Evolutionary conservation across 2,329 filamentous ascomycete genomes (phyloP).

Genomic region (Ophiobolus disseminans): DNA sequence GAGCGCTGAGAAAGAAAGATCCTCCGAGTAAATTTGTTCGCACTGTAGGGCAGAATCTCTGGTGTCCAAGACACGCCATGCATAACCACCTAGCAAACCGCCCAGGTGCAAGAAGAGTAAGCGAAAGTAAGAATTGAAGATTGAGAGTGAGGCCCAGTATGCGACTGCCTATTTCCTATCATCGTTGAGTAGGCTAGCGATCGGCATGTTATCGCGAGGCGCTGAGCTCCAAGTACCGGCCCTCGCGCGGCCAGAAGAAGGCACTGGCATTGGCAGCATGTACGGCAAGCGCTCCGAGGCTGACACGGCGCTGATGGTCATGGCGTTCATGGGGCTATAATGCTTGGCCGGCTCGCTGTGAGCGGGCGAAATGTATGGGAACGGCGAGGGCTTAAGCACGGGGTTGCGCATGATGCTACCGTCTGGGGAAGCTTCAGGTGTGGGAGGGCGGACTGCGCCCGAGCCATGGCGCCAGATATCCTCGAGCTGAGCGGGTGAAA

Average conservation of each 20-base stretch:
- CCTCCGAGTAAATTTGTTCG: background rate
- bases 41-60: no score
- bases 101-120: slow-evolving; percentile 13
- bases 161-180: slow-evolving; percentile 37
- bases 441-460: slow-evolving; percentile 44
- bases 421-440: slow-evolving; percentile 49
- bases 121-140: slow-evolving; percentile 23
- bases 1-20: background rate
- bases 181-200: slow-evolving; percentile 49
- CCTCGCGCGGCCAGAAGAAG: slow-evolving; percentile 38
- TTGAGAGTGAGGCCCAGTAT: background rate
- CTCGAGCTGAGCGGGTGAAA: slow-evolving; percentile 69
- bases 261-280: slow-evolving; percentile 47
- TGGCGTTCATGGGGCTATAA: slow-evolving; percentile 41
- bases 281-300: slow-evolving; percentile 45
- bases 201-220: slow-evolving; percentile 48
- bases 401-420: slow-evolving; percentile 47
- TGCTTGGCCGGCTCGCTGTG: slow-evolving; percentile 40
- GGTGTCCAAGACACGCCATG: background rate
- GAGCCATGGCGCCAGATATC: slow-evolving; percentile 66
- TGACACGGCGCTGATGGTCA: slow-evolving; percentile 41
- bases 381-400: slow-evolving; percentile 35
- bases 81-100: background rate
- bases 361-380: slow-evolving; percentile 41
- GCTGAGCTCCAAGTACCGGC: slow-evolving; percentile 48